Evolutionary conservation across 2,329 filamentous ascomycete species (phyloP).

Genomic region (Paecilomyces variotii): DNA sequence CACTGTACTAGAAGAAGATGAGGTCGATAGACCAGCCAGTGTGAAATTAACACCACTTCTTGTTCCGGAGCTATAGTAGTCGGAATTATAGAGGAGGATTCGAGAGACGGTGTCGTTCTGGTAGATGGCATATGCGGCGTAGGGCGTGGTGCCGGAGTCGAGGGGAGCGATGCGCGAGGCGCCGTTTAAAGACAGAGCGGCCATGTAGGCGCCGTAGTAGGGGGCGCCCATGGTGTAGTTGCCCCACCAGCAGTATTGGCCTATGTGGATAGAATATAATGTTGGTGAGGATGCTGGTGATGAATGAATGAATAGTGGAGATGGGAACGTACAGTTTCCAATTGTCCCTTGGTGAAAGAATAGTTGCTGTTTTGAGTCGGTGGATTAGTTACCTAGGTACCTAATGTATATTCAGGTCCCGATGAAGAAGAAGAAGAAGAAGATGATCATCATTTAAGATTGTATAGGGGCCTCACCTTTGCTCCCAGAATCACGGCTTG

Average conservation of each 20-base stretch:
- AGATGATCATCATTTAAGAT: too few species aligned
- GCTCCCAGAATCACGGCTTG: slow-evolving; percentile 25
- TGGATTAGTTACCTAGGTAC: neutral
- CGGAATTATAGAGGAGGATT: slow-evolving; percentile 31
- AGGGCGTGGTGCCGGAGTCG: slow-evolving; percentile 35
- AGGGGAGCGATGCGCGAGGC: slow-evolving; percentile 39
- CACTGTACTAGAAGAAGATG: slow-evolving; percentile 17
- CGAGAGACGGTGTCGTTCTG: slow-evolving; percentile 27
- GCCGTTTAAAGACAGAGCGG: slow-evolving; percentile 38
- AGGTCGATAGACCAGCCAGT: slow-evolving; percentile 33
- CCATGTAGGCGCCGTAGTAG: slow-evolving; percentile 46
- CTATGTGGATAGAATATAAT: slow-evolving; percentile 7
- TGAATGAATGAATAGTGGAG: neutral
- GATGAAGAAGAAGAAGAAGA: neutral
- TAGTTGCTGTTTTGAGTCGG: slow-evolving; percentile 4
- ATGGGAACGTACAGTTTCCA: slow-evolving; percentile 37
- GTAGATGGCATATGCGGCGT: slow-evolving; percentile 43
- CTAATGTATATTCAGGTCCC: too few species aligned
- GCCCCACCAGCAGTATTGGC: slow-evolving; percentile 43
- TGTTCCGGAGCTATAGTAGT: slow-evolving; percentile 23
- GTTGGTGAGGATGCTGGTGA: neutral
- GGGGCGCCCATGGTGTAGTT: slow-evolving; percentile 44
- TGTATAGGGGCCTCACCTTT: slow-evolving; percentile 7
- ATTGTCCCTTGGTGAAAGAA: slow-evolving; percentile 48
- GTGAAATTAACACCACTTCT: slow-evolving; percentile 29